Evolutionary conservation across 2,329 filamentous ascomycete genomes (phyloP), one percentile per base, ranked within the genome.

Genomic region (Fusarium dlaminii): DNA sequence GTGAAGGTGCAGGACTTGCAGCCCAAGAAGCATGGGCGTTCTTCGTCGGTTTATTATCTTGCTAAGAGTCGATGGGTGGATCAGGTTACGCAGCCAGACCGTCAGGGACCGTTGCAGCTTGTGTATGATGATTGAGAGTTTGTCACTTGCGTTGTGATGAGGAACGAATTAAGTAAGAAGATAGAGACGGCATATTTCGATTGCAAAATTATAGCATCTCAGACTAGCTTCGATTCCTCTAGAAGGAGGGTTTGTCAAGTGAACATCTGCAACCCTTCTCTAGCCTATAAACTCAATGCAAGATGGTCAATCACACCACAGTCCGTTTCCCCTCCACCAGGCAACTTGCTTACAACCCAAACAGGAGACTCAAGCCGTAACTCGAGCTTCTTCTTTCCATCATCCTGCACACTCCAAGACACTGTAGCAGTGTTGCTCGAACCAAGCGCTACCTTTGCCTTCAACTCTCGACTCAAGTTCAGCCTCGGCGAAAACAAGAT

Each of bases 191-290:
- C 22, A 24, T 24, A 4, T 3, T 24, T 20, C 1, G 15, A 11
- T 34, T 14, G 12, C 6, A 1, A 4, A 30, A 9, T 17, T 12
- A 30, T 14, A 3, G 9, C 12, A 11, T 12, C 6, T 30, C 13
- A 5, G 6, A 17, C 0, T 0, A 8, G 20, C 17, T 43, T 15
- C 17, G 10, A 24, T 24, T 24, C 2, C 1, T 42, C 9, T 24
- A n/a, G n/a, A n/a, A n/a, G n/a, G n/a, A n/a, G n/a, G n/a, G n/a
- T n/a, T n/a, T n/a, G n/a, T n/a, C n/a, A n/a, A n/a, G n/a, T n/a
- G n/a, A n/a, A n/a, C n/a, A n/a, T n/a, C n/a, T 11, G 20, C 1
- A 13, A 49, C 22, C 3, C 29, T 8, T 32, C 5, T 24, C 17
- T 2, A 20, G 8, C 22, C 3, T 30, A 43, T 15, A 43, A 10